A percentile compares a stretch with the other conserved stretches of the same genome.
Conservation (phyloP, 176 grass and related monocot species). For the Carex myosuroides region DNA sequence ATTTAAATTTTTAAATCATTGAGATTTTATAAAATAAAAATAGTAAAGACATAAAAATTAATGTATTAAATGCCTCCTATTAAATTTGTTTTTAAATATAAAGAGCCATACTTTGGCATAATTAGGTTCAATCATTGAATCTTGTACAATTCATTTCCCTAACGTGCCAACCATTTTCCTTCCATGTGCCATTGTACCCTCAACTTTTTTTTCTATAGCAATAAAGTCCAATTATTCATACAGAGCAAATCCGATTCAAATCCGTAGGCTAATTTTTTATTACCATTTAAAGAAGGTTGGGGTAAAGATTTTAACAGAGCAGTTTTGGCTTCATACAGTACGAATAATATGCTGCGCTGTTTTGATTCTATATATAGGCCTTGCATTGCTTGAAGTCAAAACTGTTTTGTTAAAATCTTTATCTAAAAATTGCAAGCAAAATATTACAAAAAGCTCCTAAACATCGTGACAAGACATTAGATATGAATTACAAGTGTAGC, state of each 20-base stretch:
- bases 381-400: background rate
- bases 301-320: too few species aligned
- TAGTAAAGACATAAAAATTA: too few species aligned
- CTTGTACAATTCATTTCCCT: background rate
- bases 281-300: too few species aligned
- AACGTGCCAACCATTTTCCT: slow-evolving; percentile 11
- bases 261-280: too few species aligned
- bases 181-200: background rate
- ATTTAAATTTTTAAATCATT: too few species aligned
- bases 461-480: background rate
- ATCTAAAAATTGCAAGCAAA: background rate
- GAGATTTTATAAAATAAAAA: too few species aligned
- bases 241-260: too few species aligned
- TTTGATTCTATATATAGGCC: too few species aligned
- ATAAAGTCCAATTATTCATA: background rate
- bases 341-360: too few species aligned
- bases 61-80: too few species aligned
- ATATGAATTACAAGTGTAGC: background rate
- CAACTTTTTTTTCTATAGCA: background rate
- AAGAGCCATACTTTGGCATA: background rate
- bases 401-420: background rate
- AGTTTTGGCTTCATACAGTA: too few species aligned
- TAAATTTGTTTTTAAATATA: background rate
- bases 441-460: background rate
- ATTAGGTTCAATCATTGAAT: slow-evolving; percentile 3